These are phyloP conservation scores for Rhynchospora pubera DNA, from an alignment of 176 grass and related monocot species.

Conservation along the genomic window DNA sequence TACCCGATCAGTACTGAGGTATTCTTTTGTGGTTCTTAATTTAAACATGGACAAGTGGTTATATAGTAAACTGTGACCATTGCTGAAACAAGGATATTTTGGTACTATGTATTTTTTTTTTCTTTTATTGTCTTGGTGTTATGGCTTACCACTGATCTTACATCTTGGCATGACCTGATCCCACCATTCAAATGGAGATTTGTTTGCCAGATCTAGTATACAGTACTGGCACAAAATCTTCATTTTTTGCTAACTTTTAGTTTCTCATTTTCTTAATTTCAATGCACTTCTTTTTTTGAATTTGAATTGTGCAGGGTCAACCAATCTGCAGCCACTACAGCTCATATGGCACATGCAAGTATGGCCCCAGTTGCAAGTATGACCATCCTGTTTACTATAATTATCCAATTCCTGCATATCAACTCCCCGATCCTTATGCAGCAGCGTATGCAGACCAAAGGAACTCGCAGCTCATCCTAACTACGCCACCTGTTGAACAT, in stretches of 20 bases:
- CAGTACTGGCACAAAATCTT: neutral
- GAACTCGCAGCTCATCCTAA: slow-evolving; percentile 9
- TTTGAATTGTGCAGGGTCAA: slow-evolving; percentile 28
- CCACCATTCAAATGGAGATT: neutral
- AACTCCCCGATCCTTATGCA: slow-evolving; percentile 20
- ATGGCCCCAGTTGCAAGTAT: slow-evolving; percentile 37
- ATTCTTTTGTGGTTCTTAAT: neutral
- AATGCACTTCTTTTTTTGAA: neutral
- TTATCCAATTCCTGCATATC: slow-evolving; percentile 17
- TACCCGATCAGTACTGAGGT: neutral
- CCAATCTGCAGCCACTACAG: slow-evolving; percentile 24
- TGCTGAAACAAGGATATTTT: neutral
- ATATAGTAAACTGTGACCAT: neutral
- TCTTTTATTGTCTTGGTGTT: neutral
- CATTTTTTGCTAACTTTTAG: neutral
- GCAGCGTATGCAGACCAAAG: slow-evolving; percentile 17
- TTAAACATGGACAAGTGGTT: neutral
- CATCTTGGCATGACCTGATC: neutral
- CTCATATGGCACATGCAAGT: slow-evolving; percentile 37
- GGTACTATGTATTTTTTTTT: neutral
- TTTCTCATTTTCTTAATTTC: neutral
- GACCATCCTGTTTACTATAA: slow-evolving; percentile 39
- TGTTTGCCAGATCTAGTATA: slow-evolving; percentile 3
- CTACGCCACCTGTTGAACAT: neutral
- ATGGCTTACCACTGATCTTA: neutral